Base-by-base conservation (phyloP, 2,329 filamentous ascomycete species). In the Davidsoniella neocaledoniae region DNA sequence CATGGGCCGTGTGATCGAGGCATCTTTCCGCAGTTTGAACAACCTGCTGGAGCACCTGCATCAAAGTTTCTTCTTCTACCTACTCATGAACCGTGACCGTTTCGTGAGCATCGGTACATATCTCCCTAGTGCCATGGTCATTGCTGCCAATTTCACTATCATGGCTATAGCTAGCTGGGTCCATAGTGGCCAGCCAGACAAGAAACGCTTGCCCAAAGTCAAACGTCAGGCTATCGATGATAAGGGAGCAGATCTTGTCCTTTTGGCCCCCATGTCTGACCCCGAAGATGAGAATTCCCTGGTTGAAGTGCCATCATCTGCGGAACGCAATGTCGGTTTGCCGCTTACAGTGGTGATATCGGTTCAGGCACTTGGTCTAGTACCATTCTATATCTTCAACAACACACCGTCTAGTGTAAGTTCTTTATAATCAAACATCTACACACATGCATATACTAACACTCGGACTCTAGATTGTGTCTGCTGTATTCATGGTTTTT, bases 101-200 rank as follows among this genome's bases (percentile, higher is more conserved):
- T 98, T 98, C 61, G 91, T 96, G 57, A 96, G 88, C 65, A 98
- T 98, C 55, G 91, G 91, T 14, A 98, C 90, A 1, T 98, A 98
- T 61, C 73, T 98, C 3, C 91, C 91, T 0, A 93, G 86, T 57
- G 91, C 91, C n/a, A 98, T 98, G 91, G 67, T 96, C 46, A 74
- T 98, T 51, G 91, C 91, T 2, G 83, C 81, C 41, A 95, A 88
- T 63, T 96, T 96, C 60, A 94, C 85, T 26, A 90, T 98, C 61
- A 94, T 90, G 71, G 86, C 90, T 4, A 90, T 96, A 57, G 81
- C 81, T 14, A 70, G 95, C n/a, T 98, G 91, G 91, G 73, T 95
- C 14, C 80, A 84, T 63, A 94, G 86, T 58, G 90, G 90, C 1
- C 74, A 74, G 51, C 50, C 57, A 3, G 45, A 46, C 17, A 43